Evolutionary conservation across 2,329 filamentous ascomycete species (phyloP).

Genomic region (Tolypocladium ophioglossoides): DNA sequence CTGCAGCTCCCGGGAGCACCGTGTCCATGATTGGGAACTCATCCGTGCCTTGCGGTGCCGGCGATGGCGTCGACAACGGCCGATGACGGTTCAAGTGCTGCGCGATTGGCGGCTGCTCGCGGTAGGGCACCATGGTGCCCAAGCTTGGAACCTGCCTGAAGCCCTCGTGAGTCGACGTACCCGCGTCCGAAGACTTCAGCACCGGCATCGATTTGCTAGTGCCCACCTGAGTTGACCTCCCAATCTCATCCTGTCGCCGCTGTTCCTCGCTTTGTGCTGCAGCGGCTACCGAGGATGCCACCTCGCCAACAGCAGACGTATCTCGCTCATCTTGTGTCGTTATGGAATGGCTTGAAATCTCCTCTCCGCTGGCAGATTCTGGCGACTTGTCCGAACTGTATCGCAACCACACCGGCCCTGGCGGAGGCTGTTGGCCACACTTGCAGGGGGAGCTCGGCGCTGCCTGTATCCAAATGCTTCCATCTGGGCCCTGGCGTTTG

Average conservation of each 20-base stretch:
- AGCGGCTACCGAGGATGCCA: not conserved
- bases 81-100: conserved; percentile 25
- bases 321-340: not conserved
- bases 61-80: conserved; percentile 20
- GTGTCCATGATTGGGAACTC: not conserved
- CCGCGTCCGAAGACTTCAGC: not conserved
- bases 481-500: not conserved
- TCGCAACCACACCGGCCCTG: not conserved
- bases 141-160: conserved; percentile 16
- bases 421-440: not conserved
- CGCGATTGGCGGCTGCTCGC: conserved; percentile 26
- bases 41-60: not conserved
- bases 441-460: not conserved
- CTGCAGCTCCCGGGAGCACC: not conserved
- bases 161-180: not conserved
- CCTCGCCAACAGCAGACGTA: not conserved
- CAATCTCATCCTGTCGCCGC: not conserved
- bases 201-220: not conserved
- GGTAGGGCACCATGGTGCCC: conserved; percentile 26
- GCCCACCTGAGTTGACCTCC: no score
- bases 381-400: not conserved
- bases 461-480: not conserved
- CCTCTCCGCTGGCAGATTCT: not conserved
- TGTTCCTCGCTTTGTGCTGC: not conserved
- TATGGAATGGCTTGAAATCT: not conserved